These are phyloP conservation scores for Effrenium voratum DNA, from an alignment of 73 alveolate species.

Conservation along the genomic window DNA sequence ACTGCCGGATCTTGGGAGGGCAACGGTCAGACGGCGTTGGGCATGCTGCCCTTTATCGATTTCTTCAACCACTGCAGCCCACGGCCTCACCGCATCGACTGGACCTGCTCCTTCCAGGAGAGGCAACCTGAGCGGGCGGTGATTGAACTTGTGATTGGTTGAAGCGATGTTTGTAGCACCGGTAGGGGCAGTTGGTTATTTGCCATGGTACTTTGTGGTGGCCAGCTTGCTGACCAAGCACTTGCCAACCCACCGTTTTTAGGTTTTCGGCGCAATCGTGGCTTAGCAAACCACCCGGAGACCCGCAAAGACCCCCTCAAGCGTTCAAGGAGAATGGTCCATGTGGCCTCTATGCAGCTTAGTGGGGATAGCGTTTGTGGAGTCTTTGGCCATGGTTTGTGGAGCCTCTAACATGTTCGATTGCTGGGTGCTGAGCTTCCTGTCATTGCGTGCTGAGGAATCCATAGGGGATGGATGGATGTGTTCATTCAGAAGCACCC, in stretches of 20 bases:
- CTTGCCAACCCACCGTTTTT: background rate
- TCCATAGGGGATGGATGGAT: no score
- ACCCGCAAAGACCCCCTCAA: background rate
- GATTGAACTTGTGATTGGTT: background rate
- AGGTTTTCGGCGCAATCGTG: background rate
- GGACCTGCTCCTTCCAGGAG: slow-evolving; percentile 66
- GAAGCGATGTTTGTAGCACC: background rate
- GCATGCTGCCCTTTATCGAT: slow-evolving; percentile 71
- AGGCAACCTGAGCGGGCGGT: background rate
- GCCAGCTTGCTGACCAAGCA: background rate
- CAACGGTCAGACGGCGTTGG: background rate
- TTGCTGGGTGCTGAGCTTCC: no score
- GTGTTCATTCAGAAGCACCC: no score
- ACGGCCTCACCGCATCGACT: background rate
- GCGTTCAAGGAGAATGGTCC: no score
- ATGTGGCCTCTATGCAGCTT: no score
- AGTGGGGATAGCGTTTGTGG: no score
- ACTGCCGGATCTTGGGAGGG: background rate
- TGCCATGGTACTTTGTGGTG: background rate
- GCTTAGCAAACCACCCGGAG: background rate
- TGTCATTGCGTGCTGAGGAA: no score
- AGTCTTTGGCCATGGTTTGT: no score
- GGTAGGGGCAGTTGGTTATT: background rate
- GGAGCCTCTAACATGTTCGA: no score
- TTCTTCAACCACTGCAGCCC: slow-evolving; percentile 63